Base-by-base conservation (phyloP, 768 basidiomycete genomes). In the Termitomyces heimii region DNA sequence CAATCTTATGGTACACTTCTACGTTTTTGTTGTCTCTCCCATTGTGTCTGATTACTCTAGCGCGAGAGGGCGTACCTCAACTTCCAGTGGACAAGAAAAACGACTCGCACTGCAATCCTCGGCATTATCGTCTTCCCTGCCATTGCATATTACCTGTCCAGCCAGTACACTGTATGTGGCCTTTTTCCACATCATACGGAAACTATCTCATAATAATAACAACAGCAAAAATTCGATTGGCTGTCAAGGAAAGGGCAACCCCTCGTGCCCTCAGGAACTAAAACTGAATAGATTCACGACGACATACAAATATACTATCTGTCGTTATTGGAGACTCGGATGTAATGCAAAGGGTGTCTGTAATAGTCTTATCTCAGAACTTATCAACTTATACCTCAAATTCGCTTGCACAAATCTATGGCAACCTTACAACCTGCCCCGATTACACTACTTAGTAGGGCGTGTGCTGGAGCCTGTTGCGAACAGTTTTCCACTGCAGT, bases 391-490 rank as follows among this genome's bases (percentile, higher is more conserved):
- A 22, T 14, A 18, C 18, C 10, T 37, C 75, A 97, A 54, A 96
- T 68, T 65, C 85, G 78, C 75, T 90, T 94, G 76, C 92, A 94
- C 52, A 95, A 68, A 69, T 89, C 86, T 73, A 98, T 96, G 13
- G 95, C 95, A 24, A 86, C 75, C 71, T 88, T 91, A 72, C 95
- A 98, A 2, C 94, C 94, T 4, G 76, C 80, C 3, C 89, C 93
- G 12, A 98, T 80, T 26, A 94, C 73, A 8, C 91, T 88, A 63
- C 92, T 94, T 56, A 98, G 73, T 43, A 98, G 73, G 1, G 93
- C 92, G 70, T 98, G 94, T 42, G 88, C 94, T 1, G 95, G 94
- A 22, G 94, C 94, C 51, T 86, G 81, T 70, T 97, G 95, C 26
- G 92, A 87, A 66, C 89, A 80, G 64, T 97, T 81, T 55, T 86